Percentiles rank a stretch among this genome's conserved stretches.
Evolutionary conservation across 2,329 filamentous ascomycete genomes (phyloP).

Genomic region (Penicillium sp.): DNA sequence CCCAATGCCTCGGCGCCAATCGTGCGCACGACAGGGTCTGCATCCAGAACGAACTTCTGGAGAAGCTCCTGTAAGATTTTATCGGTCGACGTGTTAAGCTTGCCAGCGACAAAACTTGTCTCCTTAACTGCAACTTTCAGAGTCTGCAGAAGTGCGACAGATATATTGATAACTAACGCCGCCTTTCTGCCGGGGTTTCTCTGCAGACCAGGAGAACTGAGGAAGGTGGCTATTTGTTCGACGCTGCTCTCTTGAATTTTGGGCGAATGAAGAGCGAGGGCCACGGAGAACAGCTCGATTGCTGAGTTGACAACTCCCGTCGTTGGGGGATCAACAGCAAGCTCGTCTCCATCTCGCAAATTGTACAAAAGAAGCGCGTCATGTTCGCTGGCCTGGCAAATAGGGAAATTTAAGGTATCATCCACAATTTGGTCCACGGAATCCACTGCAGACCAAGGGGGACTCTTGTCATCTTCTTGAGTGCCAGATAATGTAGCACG

Average conservation of each 20-base stretch:
- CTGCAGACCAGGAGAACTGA: conserved; percentile 74
- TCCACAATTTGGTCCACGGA: conserved; percentile 40
- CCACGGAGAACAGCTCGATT: conserved; percentile 87
- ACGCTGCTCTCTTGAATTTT: conserved; percentile 95
- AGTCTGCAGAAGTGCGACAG: conserved; percentile 72
- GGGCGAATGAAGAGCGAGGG: conserved; percentile 79
- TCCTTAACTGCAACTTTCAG: conserved; percentile 83
- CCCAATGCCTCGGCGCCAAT: conserved; percentile 83
- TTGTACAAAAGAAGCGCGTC: conserved; percentile 78
- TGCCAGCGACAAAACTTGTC: conserved; percentile 66
- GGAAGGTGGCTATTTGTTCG: conserved; percentile 86
- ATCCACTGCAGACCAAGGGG: conserved; percentile 40
- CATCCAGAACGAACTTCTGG: conserved; percentile 74
- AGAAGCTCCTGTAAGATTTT: conserved; percentile 66
- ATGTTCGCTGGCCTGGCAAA: conserved; percentile 81
- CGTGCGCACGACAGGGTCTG: conserved; percentile 79
- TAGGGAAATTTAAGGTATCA: conserved; percentile 53
- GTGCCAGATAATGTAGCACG: conserved; percentile 68
- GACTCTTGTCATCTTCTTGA: conserved; percentile 57
- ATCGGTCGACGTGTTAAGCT: conserved; percentile 72
- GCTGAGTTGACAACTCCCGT: conserved; percentile 94
- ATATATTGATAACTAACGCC: conserved; percentile 86
- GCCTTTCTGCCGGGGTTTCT: conserved; percentile 84
- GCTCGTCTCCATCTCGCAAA: conserved; percentile 46
- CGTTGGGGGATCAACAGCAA: conserved; percentile 70